Conservation (phyloP, 306 rosid species). For the Inga laurina region DNA sequence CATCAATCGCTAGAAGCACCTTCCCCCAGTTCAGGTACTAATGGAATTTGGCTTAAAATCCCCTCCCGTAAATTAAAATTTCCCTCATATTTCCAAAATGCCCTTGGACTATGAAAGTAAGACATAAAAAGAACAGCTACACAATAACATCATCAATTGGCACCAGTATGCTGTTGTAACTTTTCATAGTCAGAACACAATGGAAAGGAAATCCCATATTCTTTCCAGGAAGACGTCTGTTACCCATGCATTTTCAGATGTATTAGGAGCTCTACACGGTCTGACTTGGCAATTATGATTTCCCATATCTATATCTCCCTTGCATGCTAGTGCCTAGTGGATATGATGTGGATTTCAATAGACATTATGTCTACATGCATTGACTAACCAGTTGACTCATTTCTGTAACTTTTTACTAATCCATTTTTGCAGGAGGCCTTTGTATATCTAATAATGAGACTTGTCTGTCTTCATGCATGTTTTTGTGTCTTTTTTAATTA, state of each 20-base stretch:
- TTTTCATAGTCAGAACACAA: background rate
- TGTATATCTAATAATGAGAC: background rate
- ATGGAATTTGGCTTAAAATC: slow-evolving; percentile 10
- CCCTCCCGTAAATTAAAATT: background rate
- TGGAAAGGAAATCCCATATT: background rate
- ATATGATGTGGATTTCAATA: slow-evolving; percentile 1
- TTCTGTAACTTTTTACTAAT: background rate
- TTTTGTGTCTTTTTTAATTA: slow-evolving; percentile 7
- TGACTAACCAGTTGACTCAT: background rate
- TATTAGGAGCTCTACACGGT: background rate
- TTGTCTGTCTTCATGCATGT: background rate
- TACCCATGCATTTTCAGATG: background rate
- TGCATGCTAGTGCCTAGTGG: background rate
- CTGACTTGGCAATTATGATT: background rate
- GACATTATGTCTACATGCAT: background rate
- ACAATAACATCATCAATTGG: background rate
- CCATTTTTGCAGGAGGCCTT: background rate
- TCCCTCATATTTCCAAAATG: background rate
- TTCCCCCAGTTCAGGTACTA: slow-evolving; percentile 90
- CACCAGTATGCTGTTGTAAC: background rate
- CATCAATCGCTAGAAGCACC: slow-evolving; percentile 61
- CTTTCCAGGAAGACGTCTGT: background rate
- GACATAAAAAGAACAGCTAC: background rate
- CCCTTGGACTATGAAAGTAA: background rate
- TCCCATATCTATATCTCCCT: background rate